Percentiles rank a stretch among this genome's conserved stretches.
phyloP scores from a whole-genome alignment of 768 basidiomycete genomes.

The Epithele typhae region DNA sequence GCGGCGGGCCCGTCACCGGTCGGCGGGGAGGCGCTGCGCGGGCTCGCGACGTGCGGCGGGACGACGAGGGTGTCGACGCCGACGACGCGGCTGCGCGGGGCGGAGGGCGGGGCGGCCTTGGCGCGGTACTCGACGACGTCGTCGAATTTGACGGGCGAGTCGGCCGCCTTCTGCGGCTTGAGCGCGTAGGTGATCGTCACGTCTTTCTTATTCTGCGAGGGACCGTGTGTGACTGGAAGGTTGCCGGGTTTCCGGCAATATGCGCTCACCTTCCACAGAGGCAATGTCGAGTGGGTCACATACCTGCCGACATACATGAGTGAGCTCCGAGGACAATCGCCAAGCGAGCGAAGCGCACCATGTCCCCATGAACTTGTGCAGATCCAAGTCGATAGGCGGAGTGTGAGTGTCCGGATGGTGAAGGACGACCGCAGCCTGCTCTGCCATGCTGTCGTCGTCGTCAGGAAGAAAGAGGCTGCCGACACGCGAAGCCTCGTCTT shows the following conservation, averaged over 20 bases:
- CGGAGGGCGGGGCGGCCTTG: conserved; percentile 17
- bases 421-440: too few relatives aligned
- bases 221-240: too few relatives aligned
- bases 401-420: conserved; percentile 7
- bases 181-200: conserved; percentile 36
- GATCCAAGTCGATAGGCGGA: conserved; percentile 12
- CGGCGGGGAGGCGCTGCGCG: too few relatives aligned
- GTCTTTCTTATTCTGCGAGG: conserved; percentile 30
- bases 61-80: conserved; percentile 23
- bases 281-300: conserved; percentile 36
- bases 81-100: conserved; percentile 25
- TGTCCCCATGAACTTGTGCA: conserved; percentile 22
- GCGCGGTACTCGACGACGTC: conserved; percentile 34
- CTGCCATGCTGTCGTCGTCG: too few relatives aligned
- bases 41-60: background rate
- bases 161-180: too few relatives aligned
- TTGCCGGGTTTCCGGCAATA: too few relatives aligned
- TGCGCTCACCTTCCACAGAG: conserved; percentile 40
- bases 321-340: too few relatives aligned
- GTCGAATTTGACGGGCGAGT: conserved; percentile 24
- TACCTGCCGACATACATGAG: conserved; percentile 25
- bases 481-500: too few relatives aligned
- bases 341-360: too few relatives aligned
- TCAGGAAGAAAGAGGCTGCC: too few relatives aligned
- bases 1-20: background rate